A percentile compares a stretch with the other conserved stretches of the same genome.
Evolutionary conservation across 495 filamentous ascomycete species (phyloP).

Genomic region (Talaromyces adpressus): DNA sequence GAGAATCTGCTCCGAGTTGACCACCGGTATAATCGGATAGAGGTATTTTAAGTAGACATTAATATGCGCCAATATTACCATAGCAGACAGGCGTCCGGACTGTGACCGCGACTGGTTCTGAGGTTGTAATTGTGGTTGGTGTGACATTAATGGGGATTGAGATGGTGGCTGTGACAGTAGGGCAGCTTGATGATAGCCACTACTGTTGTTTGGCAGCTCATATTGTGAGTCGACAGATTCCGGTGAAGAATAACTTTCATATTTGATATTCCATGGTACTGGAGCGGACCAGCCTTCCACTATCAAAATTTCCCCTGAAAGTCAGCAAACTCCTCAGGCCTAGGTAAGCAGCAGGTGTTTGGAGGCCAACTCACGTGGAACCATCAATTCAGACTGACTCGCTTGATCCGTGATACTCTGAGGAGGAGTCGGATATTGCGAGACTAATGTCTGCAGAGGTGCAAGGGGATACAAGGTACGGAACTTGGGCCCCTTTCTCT

Average conservation of each 20-base stretch:
- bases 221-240: constrained; percentile 29
- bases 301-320: background rate
- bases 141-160: background rate
- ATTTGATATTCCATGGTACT: constrained; percentile 6
- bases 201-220: background rate
- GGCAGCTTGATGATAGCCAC: constrained; percentile 7
- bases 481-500: constrained; percentile 40
- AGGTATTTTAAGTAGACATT: constrained; percentile 51
- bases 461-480: constrained; percentile 38
- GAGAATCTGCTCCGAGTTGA: constrained; percentile 61
- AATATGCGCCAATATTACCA: constrained; percentile 34
- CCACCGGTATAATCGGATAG: constrained; percentile 77
- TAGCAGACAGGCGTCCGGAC: constrained; percentile 23
- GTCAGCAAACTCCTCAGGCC: background rate
- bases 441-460: constrained; percentile 30
- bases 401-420: constrained; percentile 1
- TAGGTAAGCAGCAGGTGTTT: background rate
- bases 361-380: constrained; percentile 3
- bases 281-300: constrained; percentile 5
- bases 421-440: constrained; percentile 4
- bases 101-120: constrained; percentile 5
- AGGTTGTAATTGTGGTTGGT: background rate
- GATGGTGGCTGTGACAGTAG: constrained; percentile 6
- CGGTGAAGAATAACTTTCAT: constrained; percentile 24
- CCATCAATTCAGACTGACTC: background rate